Base-by-base conservation (phyloP, 2,329 filamentous ascomycete genomes). In the Ophidiomyces ophidiicola region DNA sequence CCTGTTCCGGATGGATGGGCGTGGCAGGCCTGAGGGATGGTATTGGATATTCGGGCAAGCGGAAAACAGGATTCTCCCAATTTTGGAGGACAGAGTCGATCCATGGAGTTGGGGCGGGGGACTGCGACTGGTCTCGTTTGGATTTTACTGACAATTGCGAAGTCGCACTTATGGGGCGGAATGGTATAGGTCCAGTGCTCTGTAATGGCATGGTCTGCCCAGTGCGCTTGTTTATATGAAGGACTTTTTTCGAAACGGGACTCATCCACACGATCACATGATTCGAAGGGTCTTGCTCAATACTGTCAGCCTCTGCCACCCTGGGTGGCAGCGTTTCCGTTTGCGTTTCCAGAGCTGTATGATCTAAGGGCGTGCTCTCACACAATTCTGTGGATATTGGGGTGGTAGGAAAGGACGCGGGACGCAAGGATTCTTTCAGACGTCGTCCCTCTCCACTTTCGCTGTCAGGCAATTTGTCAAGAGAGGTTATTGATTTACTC, bases 41-140 rank as follows among this genome's bases (percentile, higher is more conserved):
- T 39, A 74, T 64, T 10, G 52, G 52, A 29, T 57, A 54, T 47
- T 71, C 64, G 10, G 63, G 56, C 1, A 56, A 56, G n/a, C 69
- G 60, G 54, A 92, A 94, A 0, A 83, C 64, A 0, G 84, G 83
- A 43, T 87, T 93, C 6, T 80, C 60, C 83, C 84, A 93, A 6
- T 64, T 66, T 24, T 67, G 56, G 1, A 85, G 58, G 5, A 88
- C 50, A 5, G 68, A 61, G 6, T 68, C 63, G 2, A 86, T 60
- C 80, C 80, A 85, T 6, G 56, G 48, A n/a, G 46, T 51, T 11
- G 47, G 43, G 4, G 36, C 36, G 5, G 24, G 15, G 39, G 28
- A 18, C 6, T 11, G 17, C 11, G 26, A 35, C 19, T 24, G 17
- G 4, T 21, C 28, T 1, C 21, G 6, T 15, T 11, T 6, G 25